Evolutionary conservation across 192 early-diverging fungal species (phyloP).

Genomic region (Podila clonocystis): DNA sequence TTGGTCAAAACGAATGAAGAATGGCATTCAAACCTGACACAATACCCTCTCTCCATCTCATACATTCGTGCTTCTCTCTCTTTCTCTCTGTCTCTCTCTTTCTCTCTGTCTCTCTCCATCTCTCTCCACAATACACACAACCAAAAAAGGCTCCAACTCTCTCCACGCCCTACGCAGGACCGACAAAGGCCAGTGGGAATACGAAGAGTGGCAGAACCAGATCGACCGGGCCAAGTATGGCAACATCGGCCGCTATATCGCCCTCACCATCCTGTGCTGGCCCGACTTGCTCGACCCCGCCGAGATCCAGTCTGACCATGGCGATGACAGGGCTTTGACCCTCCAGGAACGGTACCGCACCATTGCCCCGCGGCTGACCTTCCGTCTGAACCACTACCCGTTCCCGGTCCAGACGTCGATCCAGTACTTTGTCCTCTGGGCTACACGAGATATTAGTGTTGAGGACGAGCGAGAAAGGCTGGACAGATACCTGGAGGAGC

Average conservation of each 20-base stretch:
- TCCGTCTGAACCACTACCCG: conserved; percentile 40
- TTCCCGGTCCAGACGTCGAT: conserved; percentile 41
- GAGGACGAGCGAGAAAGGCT: conserved; percentile 11
- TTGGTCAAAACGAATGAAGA: too few species aligned
- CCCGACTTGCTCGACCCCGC: conserved; percentile 34
- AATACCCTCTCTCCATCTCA: too few species aligned
- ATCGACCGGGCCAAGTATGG: conserved; percentile 24
- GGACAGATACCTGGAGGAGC: conserved; percentile 11
- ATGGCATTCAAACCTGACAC: too few species aligned
- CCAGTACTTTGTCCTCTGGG: conserved; percentile 52
- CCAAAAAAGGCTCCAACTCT: conserved; percentile 16
- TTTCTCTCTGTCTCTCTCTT: background rate
- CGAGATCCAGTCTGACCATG: background rate
- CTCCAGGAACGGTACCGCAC: conserved; percentile 1
- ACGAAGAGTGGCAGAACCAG: conserved; percentile 33
- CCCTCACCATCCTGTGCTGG: conserved; percentile 28
- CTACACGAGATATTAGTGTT: conserved; percentile 29
- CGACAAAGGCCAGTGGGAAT: conserved; percentile 49
- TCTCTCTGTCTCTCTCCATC: background rate
- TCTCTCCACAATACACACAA: background rate
- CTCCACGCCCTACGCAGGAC: conserved; percentile 21
- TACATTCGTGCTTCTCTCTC: background rate
- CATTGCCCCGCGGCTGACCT: conserved; percentile 25
- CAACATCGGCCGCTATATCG: conserved; percentile 37
- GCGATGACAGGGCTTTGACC: background rate